phyloP scores from a whole-genome alignment of 768 basidiomycete genomes.

The Gymnopilus dilepis region DNA sequence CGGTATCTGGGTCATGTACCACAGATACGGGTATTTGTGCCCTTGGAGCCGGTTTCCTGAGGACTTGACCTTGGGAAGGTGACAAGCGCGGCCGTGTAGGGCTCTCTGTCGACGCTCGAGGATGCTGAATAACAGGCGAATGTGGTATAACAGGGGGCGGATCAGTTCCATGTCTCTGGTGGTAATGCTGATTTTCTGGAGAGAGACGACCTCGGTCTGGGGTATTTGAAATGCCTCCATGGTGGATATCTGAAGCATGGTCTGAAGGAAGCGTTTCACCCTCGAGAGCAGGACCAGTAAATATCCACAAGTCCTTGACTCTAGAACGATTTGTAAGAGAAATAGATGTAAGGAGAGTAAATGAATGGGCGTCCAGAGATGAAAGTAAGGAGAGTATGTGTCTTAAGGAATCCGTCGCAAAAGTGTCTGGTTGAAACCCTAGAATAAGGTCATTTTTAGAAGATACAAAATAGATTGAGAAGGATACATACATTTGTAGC shows the following conservation, averaged over 20 bases:
- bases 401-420: constrained; percentile 72
- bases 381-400: constrained; percentile 72
- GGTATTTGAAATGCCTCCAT: background rate
- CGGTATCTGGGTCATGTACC: constrained; percentile 49
- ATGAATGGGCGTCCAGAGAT: constrained; percentile 71
- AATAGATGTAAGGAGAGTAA: constrained; percentile 70
- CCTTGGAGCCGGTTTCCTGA: constrained; percentile 68
- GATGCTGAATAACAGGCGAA: constrained; percentile 29
- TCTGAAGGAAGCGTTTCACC: constrained; percentile 29
- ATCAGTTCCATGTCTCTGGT: constrained; percentile 44
- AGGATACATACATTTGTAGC: constrained; percentile 68
- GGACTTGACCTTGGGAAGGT: constrained; percentile 39
- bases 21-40: constrained; percentile 69
- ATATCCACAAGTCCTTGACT: constrained; percentile 81
- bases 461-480: constrained; percentile 9
- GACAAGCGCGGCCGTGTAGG: constrained; percentile 25
- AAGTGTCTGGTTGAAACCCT: constrained; percentile 84
- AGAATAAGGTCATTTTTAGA: constrained; percentile 1
- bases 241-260: background rate
- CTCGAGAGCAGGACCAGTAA: constrained; percentile 57
- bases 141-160: constrained; percentile 27
- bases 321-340: constrained; percentile 75
- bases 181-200: constrained; percentile 28
- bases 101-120: constrained; percentile 24
- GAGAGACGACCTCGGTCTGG: background rate